Evolutionary conservation across 768 basidiomycete species (phyloP), one percentile per base, ranked within the genome.

Genomic region (Russula compacta): DNA sequence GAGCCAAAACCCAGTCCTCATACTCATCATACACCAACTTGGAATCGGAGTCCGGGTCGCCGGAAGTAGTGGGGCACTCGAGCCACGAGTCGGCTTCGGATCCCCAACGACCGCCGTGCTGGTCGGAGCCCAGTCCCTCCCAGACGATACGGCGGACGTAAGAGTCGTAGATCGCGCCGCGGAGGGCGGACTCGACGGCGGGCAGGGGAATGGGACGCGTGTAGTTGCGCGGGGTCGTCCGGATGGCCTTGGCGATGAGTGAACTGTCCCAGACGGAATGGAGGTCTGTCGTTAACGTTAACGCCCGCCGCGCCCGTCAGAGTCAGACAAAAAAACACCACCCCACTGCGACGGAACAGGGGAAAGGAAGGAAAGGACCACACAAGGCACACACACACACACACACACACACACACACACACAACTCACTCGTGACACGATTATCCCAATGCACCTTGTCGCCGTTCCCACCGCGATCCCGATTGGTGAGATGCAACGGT

Each of bases 401-500:
- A n/a, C n/a, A n/a, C n/a, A n/a, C n/a, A n/a, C 10, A 35, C n/a
- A n/a, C 7, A 69, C 24, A 29, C 1, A 1, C 24, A 42, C 7
- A 74, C 87, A 65, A n/a, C n/a, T n/a, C 63, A 91, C 90, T 92
- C 38, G 84, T 89, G 53, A 77, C 72, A 33, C 87, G 77, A 0
- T 82, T 83, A 60, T 86, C 87, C 70, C 89, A 97, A 12, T 75
- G 68, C 32, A 94, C 90, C 67, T 84, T 84, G 64, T 79, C 81
- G 6, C 81, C 81, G 69, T 98, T 98, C 1, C 95, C 95, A 5
- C 95, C 95, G 35, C 89, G 79, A 66, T 93, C 84, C 17, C 93
- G 78, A 2, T 91, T 91, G 0, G 89, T 89, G 40, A 99, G 79
- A 71, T 99, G 95, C 56, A 99, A 75, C 5, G 95, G 95, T 81